Base-by-base conservation (phyloP, 106 monocot species). In the Alisma plantagoaquatica region DNA sequence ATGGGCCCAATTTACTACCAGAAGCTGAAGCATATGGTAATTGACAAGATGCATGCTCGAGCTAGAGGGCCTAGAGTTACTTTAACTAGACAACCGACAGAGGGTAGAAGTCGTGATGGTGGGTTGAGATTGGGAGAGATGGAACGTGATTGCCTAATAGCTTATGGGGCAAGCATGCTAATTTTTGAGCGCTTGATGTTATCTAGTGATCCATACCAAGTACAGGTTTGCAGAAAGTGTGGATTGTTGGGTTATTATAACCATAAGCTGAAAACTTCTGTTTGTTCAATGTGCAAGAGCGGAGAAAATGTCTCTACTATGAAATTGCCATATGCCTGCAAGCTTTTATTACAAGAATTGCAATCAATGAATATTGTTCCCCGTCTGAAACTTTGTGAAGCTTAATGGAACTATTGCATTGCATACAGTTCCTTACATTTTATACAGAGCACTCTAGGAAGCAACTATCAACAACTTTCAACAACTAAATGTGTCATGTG, bases 1-100 rank as follows among this genome's bases (percentile, higher is more conserved):
- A 89, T 90, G 89, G 96, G 96, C 31, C 96, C 96, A 56, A 98
- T 90, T 60, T 98, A 98, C 49, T 98, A 98, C 63, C 96, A 98
- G 53, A 89, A 82, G 53, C 61, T 98, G 53, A 98, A 98, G 65
- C 96, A 98, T 63, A 98, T 98, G 73, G 75, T 75, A 14, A 22
- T 56, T 21, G 73, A 89, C 67, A 89, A 96, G 60, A 89, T 96
- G 76, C 96, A 96, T 74, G 96, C 96, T 59, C 80, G 96, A 58
- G 78, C 88, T 66, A 67, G 31, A 54, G 96, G 96, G 25, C 88
- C 88, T 23, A 72, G 73, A 46, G 80, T 89, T 15, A 72, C 65
- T 14, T 61, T 96, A 17, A 96, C 96, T 23, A 75, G 96, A 53
- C 96, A 96, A 54, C 96, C 96, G 22, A 89, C 96, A 27, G 89